phyloP scores from a whole-genome alignment of 345 rosid species.

The Hypericum perforatum region DNA sequence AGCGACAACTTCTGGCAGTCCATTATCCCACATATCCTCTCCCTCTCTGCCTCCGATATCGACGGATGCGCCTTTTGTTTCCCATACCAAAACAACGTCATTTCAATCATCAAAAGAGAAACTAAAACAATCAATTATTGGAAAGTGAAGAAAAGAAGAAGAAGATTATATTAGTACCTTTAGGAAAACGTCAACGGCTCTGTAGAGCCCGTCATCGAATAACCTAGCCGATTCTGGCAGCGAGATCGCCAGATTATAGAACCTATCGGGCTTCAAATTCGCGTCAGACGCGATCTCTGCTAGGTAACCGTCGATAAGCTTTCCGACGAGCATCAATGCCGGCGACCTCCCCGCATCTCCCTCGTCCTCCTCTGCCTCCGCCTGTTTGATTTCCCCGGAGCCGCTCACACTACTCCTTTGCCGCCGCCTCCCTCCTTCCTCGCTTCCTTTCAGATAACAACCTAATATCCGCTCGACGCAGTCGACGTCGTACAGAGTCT shows the following conservation, averaged over 20 bases:
- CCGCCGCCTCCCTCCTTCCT: constrained; percentile 6
- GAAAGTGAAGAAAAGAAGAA: neutral
- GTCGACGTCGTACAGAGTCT: constrained; percentile 86
- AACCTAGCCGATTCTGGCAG: constrained; percentile 84
- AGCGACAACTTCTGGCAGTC: constrained; percentile 89
- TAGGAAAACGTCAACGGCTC: constrained; percentile 85
- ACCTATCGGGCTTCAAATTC: constrained; percentile 68
- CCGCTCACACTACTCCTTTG: too few relatives aligned
- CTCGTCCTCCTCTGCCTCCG: constrained; percentile 1
- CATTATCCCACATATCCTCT: constrained; percentile 69
- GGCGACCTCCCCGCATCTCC: constrained; percentile 29
- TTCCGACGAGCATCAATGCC: constrained; percentile 68
- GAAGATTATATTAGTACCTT: constrained; percentile 35
- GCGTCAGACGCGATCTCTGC: constrained; percentile 92
- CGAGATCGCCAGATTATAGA: constrained; percentile 49
- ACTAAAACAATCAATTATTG: neutral
- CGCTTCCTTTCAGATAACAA: constrained; percentile 46
- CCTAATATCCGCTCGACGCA: constrained; percentile 74
- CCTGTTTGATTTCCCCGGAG: too few relatives aligned
- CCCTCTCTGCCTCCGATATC: constrained; percentile 73
- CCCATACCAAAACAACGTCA: neutral
- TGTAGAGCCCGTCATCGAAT: constrained; percentile 90
- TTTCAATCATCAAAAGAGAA: neutral
- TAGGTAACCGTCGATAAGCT: constrained; percentile 81
- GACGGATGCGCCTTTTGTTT: constrained; percentile 74